phyloP scores from a whole-genome alignment of 371 early-diverging fungal species.

The Mortierella sp. region DNA sequence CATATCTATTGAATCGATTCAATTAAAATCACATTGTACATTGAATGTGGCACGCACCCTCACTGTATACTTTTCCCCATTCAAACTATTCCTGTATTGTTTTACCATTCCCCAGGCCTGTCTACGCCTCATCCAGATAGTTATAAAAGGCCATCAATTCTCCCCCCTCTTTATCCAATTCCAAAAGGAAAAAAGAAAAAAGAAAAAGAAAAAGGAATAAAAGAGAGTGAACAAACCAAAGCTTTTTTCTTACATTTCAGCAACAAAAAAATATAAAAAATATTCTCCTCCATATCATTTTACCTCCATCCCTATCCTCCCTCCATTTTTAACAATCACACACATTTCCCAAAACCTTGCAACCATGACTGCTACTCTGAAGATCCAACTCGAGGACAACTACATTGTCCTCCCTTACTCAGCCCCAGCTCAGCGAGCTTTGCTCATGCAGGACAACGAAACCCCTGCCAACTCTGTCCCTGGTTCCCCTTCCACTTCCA shows the following conservation, averaged over 20 bases:
- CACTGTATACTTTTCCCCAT: conserved; percentile 1
- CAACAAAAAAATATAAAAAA: neutral
- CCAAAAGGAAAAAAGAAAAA: conserved; percentile 3
- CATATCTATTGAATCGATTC: neutral
- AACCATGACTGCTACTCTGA: conserved; percentile 41
- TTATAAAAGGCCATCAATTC: conserved; percentile 21
- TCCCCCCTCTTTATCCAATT: neutral
- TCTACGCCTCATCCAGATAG: neutral
- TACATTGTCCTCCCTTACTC: conserved; percentile 40
- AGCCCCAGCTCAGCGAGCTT: neutral
- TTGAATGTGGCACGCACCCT: conserved; percentile 7
- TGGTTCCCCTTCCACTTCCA: conserved; percentile 20
- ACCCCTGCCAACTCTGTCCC: conserved; percentile 1
- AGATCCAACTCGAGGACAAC: conserved; percentile 38
- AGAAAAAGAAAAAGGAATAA: conserved; percentile 9
- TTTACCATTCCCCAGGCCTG: neutral
- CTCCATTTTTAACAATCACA: neutral
- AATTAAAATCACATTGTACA: neutral
- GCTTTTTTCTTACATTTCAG: neutral
- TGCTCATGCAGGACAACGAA: neutral
- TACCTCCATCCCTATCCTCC: neutral
- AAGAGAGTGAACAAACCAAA: conserved; percentile 9
- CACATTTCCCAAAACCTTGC: neutral
- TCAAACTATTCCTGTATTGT: conserved; percentile 1
- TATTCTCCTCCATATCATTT: neutral